These are phyloP conservation scores for Fraxinus xanthoxyloides DNA, from an alignment of 305 asterid species.

Conservation along the genomic window DNA sequence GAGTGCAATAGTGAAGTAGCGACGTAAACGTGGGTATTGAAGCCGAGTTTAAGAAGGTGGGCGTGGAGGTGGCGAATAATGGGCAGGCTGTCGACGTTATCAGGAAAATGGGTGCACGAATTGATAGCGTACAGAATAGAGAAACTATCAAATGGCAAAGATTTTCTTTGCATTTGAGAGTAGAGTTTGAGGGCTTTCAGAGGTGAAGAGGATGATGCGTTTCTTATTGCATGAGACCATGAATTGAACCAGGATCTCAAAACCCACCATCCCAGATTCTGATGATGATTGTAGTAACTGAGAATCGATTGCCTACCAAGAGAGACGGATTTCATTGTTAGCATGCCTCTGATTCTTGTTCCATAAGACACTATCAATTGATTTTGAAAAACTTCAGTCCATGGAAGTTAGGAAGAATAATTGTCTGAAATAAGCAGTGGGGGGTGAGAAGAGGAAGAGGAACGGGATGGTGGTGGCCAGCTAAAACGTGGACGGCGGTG, in stretches of 20 bases:
- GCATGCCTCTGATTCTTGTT: background rate
- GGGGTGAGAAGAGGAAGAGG: background rate
- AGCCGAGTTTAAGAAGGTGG: constrained; percentile 51
- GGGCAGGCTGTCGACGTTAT: constrained; percentile 17
- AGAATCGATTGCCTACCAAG: background rate
- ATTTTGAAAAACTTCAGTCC: background rate
- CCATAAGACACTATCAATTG: background rate
- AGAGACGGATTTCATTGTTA: background rate
- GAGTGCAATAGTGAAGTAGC: constrained; percentile 46
- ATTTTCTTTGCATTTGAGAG: constrained; percentile 34
- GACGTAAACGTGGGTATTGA: constrained; percentile 38
- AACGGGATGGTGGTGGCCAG: background rate
- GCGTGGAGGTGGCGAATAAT: constrained; percentile 53
- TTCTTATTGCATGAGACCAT: constrained; percentile 28
- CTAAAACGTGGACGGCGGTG: background rate
- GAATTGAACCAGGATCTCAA: constrained; percentile 26
- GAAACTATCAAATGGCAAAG: constrained; percentile 27
- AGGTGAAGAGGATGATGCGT: constrained; percentile 32
- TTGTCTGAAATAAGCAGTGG: background rate
- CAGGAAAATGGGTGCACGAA: constrained; percentile 31
- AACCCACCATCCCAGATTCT: background rate
- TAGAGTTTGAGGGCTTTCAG: constrained; percentile 34
- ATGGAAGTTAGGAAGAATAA: background rate
- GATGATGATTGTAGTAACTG: constrained; percentile 4
- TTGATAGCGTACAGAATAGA: constrained; percentile 42